Conservation (phyloP, 495 filamentous ascomycete species). For the Thermochaetoides thermophila region DNA sequence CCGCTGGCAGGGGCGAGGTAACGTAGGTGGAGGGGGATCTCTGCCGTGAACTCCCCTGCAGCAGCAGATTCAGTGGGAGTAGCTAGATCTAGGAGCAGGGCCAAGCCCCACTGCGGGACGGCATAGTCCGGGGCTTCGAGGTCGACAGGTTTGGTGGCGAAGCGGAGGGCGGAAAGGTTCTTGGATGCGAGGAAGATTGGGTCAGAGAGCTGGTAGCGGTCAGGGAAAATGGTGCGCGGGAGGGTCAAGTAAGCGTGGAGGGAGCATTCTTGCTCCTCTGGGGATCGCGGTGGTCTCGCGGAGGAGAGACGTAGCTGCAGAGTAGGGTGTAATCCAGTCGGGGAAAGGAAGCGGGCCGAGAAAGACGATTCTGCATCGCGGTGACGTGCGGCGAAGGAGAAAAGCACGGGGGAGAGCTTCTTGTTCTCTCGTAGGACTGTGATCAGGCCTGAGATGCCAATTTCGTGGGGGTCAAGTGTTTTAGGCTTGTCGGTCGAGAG, state of each 20-base stretch:
- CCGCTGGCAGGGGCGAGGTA: conserved; percentile 50
- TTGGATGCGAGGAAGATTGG: conserved; percentile 42
- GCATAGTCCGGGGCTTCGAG: conserved; percentile 87
- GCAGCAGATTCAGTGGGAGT: conserved; percentile 22
- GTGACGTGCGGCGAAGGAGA: conserved; percentile 84
- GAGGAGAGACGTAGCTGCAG: conserved; percentile 43
- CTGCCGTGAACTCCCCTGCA: conserved; percentile 44
- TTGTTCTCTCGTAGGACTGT: conserved; percentile 63
- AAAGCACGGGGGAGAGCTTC: conserved; percentile 53
- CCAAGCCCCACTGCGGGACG: conserved; percentile 63
- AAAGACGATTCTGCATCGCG: conserved; percentile 37
- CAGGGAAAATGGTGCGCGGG: conserved; percentile 69
- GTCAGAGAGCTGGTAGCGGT: conserved; percentile 52
- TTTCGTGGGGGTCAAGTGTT: conserved; percentile 47
- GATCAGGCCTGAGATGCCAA: conserved; percentile 66
- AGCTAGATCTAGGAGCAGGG: conserved; percentile 60
- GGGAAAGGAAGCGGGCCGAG: conserved; percentile 41
- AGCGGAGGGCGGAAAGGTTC: conserved; percentile 51
- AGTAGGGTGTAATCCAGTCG: conserved; percentile 80
- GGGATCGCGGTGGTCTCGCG: conserved; percentile 23
- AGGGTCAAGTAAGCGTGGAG: conserved; percentile 77
- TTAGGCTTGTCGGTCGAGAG: conserved; percentile 48
- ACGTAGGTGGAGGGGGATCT: conserved; percentile 76
- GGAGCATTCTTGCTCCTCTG: conserved; percentile 38
- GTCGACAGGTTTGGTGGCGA: conserved; percentile 66